Percentiles rank a stretch among this genome's conserved stretches.
Evolutionary conservation across 2,329 filamentous ascomycete species (phyloP).

Genomic region (Trichophaea hybrida): DNA sequence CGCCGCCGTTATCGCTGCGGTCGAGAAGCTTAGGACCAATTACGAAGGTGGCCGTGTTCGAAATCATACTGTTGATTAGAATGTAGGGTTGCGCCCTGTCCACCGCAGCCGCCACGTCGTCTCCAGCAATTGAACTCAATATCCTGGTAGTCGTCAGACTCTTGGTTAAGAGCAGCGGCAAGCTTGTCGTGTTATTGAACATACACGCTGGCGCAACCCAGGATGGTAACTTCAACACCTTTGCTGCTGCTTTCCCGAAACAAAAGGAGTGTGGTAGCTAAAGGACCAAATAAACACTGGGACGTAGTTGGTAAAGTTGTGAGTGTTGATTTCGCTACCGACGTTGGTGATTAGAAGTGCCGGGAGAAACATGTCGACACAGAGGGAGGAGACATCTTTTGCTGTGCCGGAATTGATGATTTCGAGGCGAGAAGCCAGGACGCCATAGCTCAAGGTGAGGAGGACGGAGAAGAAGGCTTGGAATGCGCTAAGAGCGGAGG

Average conservation of each 20-base stretch:
- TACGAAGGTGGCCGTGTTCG: conserved; percentile 49
- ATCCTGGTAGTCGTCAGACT: conserved; percentile 44
- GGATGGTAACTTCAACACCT: conserved; percentile 34
- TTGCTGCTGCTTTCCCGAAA: conserved; percentile 32
- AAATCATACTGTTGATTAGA: conserved; percentile 49
- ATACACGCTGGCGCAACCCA: conserved; percentile 37
- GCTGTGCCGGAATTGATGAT: conserved; percentile 32
- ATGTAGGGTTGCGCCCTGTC: conserved; percentile 51
- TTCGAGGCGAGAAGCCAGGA: conserved; percentile 32
- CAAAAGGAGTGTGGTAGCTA: conserved; percentile 33
- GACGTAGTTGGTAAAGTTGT: conserved; percentile 23
- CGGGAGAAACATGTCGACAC: conserved; percentile 37
- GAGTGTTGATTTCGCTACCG: conserved; percentile 29
- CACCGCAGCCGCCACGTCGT: conserved; percentile 36
- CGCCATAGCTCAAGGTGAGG: conserved; percentile 36
- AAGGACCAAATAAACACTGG: conserved; percentile 33
- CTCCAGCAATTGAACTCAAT: conserved; percentile 36
- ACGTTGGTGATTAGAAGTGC: conserved; percentile 37
- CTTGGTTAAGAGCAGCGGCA: conserved; percentile 36
- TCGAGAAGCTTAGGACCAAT: conserved; percentile 47
- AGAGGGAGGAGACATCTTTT: conserved; percentile 36
- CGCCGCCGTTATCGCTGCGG: conserved; percentile 26
- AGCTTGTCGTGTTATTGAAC: conserved; percentile 39
- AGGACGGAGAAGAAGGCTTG: conserved; percentile 38
- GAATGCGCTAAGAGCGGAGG: conserved; percentile 35